A percentile compares a stretch with the other conserved stretches of the same genome.
Evolutionary conservation across 2,329 filamentous ascomycete species (phyloP).

Genomic region (Fusarium camptoceras): DNA sequence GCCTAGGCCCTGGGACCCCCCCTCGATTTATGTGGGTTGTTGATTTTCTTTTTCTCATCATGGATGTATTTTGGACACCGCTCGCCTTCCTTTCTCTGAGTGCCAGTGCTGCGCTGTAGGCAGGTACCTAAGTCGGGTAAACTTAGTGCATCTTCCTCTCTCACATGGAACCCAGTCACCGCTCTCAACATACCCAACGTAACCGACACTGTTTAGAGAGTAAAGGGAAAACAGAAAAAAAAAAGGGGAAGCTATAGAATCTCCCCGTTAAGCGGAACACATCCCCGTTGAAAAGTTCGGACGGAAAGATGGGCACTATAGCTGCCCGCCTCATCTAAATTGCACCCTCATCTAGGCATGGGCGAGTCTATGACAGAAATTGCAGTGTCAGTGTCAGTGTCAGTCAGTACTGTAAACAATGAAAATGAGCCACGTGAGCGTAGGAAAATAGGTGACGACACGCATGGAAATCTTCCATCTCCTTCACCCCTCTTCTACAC

Average conservation of each 20-base stretch:
- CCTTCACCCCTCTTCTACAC: slow-evolving; percentile 41
- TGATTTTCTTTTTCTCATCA: slow-evolving; percentile 2
- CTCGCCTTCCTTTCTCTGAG: background rate
- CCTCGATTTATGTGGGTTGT: background rate
- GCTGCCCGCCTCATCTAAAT: slow-evolving; percentile 29
- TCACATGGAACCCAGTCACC: slow-evolving; percentile 36
- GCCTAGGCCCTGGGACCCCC: background rate
- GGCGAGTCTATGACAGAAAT: slow-evolving; percentile 13
- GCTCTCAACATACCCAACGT: slow-evolving; percentile 28
- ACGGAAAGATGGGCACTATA: slow-evolving; percentile 18
- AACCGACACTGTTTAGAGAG: slow-evolving; percentile 23
- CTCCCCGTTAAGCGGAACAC: slow-evolving; percentile 20
- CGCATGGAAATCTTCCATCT: slow-evolving; percentile 32
- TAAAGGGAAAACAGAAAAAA: background rate
- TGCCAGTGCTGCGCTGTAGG: background rate
- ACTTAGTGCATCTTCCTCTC: slow-evolving; percentile 27
- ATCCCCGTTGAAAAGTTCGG: slow-evolving; percentile 28
- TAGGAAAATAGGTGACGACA: slow-evolving; percentile 31
- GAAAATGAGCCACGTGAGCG: slow-evolving; percentile 36
- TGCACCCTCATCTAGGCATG: slow-evolving; percentile 5
- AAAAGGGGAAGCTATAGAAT: slow-evolving; percentile 21
- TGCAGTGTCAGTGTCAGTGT: background rate
- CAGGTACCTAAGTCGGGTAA: slow-evolving; percentile 1
- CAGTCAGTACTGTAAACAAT: slow-evolving; percentile 26
- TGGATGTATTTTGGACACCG: slow-evolving; percentile 1